These are phyloP conservation scores for Vigna mungo DNA, from an alignment of 306 rosid genomes.

Conservation along the genomic window DNA sequence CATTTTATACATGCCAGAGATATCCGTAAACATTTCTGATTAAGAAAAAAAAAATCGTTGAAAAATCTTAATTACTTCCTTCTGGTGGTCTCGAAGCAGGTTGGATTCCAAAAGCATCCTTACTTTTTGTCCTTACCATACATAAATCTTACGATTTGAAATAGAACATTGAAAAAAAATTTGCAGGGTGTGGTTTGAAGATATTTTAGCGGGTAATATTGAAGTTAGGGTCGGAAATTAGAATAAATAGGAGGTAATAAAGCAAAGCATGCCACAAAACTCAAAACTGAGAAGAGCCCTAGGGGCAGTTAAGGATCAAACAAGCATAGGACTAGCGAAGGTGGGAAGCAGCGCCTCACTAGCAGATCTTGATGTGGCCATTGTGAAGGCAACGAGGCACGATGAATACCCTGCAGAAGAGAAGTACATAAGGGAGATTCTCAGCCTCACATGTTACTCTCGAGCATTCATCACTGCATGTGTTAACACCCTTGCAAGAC, in stretches of 20 bases:
- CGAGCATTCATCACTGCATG: constrained; percentile 74
- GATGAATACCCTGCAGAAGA: constrained; percentile 90
- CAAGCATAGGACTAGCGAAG: constrained; percentile 90
- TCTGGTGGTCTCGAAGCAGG: constrained; percentile 37
- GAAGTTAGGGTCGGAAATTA: background rate
- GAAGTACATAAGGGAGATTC: constrained; percentile 73
- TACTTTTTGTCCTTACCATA: no score
- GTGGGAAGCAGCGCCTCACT: constrained; percentile 88
- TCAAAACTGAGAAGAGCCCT: constrained; percentile 73
- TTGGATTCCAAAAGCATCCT: background rate
- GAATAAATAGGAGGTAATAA: background rate
- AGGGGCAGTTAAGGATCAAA: constrained; percentile 93
- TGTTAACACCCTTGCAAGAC: constrained; percentile 69
- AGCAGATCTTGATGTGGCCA: constrained; percentile 89
- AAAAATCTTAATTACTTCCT: background rate
- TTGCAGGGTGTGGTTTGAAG: no score
- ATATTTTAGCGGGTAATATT: no score
- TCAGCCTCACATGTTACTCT: constrained; percentile 90
- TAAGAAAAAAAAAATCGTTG: background rate
- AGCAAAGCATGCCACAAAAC: constrained; percentile 61
- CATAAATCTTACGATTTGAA: no score
- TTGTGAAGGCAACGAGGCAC: constrained; percentile 88
- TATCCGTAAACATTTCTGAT: background rate
- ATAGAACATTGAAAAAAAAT: background rate
- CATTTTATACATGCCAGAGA: constrained; percentile 14